Conservation (phyloP, 148 eudicot genomes). For the Talinum fruticosum region DNA sequence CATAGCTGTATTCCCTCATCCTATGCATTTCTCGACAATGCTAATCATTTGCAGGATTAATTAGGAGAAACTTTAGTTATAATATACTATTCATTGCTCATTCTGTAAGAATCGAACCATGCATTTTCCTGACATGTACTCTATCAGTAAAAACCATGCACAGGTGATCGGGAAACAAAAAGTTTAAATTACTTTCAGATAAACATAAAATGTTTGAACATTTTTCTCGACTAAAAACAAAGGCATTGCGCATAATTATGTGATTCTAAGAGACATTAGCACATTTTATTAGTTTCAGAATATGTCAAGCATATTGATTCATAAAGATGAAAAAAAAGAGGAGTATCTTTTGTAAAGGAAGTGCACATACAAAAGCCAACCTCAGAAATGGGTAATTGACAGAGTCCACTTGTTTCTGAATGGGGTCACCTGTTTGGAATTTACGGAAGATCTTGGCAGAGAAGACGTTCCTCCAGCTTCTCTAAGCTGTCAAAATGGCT, state of each 20-base stretch:
- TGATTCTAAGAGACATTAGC: background rate
- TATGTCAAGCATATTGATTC: conserved; percentile 4
- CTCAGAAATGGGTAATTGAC: conserved; percentile 25
- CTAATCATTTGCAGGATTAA: background rate
- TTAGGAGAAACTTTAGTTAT: background rate
- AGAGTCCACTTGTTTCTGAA: conserved; percentile 22
- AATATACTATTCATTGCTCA: background rate
- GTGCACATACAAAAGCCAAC: background rate
- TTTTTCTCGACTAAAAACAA: too few species aligned
- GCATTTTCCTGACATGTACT: background rate
- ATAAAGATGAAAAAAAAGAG: background rate
- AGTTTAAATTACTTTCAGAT: background rate
- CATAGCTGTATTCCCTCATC: background rate
- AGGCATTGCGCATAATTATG: background rate
- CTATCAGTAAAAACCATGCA: background rate
- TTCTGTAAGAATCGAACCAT: background rate
- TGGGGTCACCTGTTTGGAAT: background rate
- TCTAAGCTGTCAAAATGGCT: conserved; percentile 5
- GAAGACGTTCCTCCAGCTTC: background rate
- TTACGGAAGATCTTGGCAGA: background rate
- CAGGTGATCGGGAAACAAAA: background rate
- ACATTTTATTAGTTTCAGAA: background rate
- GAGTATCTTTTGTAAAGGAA: background rate
- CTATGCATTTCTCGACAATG: background rate
- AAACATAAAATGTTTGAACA: too few species aligned